Evolutionary conservation across 1,284 basidiomycete genomes (phyloP).

Genomic region (Cerioporus squamosus): DNA sequence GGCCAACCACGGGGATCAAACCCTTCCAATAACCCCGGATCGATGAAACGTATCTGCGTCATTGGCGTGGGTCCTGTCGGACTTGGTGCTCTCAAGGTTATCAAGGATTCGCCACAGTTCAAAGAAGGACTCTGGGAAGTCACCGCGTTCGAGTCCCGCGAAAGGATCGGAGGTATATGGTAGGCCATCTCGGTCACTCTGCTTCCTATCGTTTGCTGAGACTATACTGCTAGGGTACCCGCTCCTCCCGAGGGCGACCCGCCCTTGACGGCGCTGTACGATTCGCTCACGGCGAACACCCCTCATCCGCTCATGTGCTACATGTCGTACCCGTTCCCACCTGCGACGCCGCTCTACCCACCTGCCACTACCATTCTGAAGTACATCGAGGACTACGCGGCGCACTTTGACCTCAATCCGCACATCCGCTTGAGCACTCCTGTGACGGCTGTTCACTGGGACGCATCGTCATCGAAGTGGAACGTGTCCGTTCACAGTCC

Average conservation of each 20-base stretch:
- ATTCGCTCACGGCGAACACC: slow-evolving; percentile 76
- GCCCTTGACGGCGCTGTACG: slow-evolving; percentile 72
- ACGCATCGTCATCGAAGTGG: slow-evolving; percentile 43
- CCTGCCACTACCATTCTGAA: slow-evolving; percentile 54
- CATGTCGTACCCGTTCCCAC: slow-evolving; percentile 64
- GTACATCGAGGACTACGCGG: slow-evolving; percentile 66
- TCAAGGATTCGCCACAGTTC: slow-evolving; percentile 61
- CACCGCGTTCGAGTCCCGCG: slow-evolving; percentile 62
- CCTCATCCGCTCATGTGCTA: slow-evolving; percentile 79
- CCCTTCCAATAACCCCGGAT: background rate
- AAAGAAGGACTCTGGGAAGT: slow-evolving; percentile 61
- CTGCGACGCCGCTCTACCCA: slow-evolving; percentile 72
- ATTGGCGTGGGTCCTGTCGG: slow-evolving; percentile 74
- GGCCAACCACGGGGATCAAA: background rate
- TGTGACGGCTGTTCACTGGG: slow-evolving; percentile 50
- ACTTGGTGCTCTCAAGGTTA: slow-evolving; percentile 64
- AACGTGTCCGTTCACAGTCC: slow-evolving; percentile 35
- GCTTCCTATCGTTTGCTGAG: background rate
- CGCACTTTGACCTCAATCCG: slow-evolving; percentile 55
- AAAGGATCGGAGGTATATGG: slow-evolving; percentile 77
- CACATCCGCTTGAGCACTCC: slow-evolving; percentile 59
- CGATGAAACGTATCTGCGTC: slow-evolving; percentile 53
- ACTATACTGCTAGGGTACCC: slow-evolving; percentile 51
- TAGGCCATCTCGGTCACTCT: slow-evolving; percentile 34
- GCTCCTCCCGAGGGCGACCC: slow-evolving; percentile 52